A percentile compares a stretch with the other conserved stretches of the same genome.
phyloP scores from a whole-genome alignment of 495 filamentous ascomycete genomes.

The Podospora appendiculata region DNA sequence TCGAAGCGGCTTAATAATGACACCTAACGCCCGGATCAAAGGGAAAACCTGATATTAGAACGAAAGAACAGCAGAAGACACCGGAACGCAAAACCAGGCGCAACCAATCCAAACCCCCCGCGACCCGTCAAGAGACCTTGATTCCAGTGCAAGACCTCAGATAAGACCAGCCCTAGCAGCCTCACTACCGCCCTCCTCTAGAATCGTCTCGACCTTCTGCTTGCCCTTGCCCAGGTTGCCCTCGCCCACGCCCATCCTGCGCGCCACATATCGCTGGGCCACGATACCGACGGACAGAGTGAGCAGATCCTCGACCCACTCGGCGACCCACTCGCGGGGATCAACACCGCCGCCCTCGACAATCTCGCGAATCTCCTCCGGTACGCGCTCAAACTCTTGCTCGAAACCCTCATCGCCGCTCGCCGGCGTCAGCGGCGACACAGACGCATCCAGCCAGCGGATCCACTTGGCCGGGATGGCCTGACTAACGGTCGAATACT shows the following conservation, averaged over 20 bases:
- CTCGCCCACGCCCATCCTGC: conserved; percentile 92
- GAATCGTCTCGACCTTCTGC: conserved; percentile 58
- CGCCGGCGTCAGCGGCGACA: conserved; percentile 34
- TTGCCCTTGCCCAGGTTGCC: conserved; percentile 74
- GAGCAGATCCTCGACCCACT: conserved; percentile 94
- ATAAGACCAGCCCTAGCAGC: conserved; percentile 63
- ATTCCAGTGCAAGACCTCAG: conserved; percentile 5
- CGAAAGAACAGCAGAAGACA: no score
- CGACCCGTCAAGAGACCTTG: no score
- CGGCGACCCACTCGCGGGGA: conserved; percentile 91
- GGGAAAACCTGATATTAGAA: no score
- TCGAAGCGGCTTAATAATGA: no score
- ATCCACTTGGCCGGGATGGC: conserved; percentile 80
- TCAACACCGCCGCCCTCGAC: conserved; percentile 85
- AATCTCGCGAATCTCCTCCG: conserved; percentile 81
- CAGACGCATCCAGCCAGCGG: conserved; percentile 76
- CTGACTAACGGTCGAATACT: conserved; percentile 79
- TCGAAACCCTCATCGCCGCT: conserved; percentile 29
- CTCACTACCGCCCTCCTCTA: conserved; percentile 73
- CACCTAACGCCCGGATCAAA: no score
- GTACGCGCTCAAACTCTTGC: conserved; percentile 38
- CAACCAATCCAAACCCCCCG: no score
- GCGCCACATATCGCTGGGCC: conserved; percentile 93
- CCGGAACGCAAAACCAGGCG: no score
- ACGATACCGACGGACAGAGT: conserved; percentile 71